Base-by-base conservation (phyloP, 192 early-diverging fungal species). In the Podila epigama region DNA sequence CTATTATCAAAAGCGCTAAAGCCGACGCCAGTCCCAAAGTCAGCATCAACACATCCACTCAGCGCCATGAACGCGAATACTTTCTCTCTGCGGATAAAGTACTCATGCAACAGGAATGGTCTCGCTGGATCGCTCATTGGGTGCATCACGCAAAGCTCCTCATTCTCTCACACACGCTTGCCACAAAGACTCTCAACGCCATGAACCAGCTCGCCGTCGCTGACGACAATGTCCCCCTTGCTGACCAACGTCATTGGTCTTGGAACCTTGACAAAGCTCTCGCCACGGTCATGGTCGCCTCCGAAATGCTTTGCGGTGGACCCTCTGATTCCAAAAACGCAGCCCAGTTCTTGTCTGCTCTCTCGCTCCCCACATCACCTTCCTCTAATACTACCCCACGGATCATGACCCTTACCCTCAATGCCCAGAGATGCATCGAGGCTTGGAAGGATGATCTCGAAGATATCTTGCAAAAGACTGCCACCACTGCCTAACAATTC, bases 121-220 rank as follows among this genome's bases (percentile, higher is more conserved):
- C 69, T n/a, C 69, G 69, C 35, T 64, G 62, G 69, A 62, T 71
- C 48, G 68, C 68, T 5, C 68, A 62, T 15, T 69, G 68, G 68
- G 59, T 61, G 1, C 69, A 71, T 28, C 69, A 64, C 56, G 44
- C 69, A 29, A 71, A 71, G 25, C 31, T 71, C 29, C 41, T 64
- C 1, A 59, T 71, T 35, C 69, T 71, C 3, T 64, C 69, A 3
- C 69, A 64, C 48, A 64, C 54, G 25, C 61, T 64, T 7, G 69
- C 61, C 1, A 59, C 69, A n/a, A 6, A 39, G 13, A 59, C 61
- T 9, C 33, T 71, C 3, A 32, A 28, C 42, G 44, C 33, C 11
- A 71, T 71, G 69, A 71, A 71, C 35, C 61, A 52, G 50, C 22
- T 71, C n/a, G 69, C 52, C 8, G 8, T 69, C 32, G 9, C 37